Conservation (phyloP, 345 rosid species). For the Durio zibethinus region DNA sequence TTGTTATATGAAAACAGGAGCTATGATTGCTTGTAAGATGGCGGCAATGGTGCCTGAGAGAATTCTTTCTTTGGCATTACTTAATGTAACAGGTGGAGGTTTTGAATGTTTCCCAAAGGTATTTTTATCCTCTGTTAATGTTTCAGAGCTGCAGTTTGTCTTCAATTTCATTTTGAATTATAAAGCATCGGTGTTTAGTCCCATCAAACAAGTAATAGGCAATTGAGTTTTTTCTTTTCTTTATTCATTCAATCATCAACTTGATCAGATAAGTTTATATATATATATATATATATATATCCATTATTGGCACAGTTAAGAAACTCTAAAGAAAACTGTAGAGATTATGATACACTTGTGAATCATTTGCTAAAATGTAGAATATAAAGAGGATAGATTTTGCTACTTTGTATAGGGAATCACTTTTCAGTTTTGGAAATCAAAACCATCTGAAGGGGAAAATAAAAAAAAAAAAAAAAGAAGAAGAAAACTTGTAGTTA, state of each 20-base stretch:
- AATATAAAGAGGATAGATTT: background rate
- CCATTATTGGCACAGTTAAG: background rate
- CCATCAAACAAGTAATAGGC: background rate
- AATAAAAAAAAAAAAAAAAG: too few relatives aligned
- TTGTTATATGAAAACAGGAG: constrained; percentile 52
- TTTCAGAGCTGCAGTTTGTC: background rate
- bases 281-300: background rate
- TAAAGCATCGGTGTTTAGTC: background rate
- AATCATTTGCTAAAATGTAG: background rate
- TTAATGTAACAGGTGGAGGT: constrained; percentile 98
- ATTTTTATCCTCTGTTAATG: constrained; percentile 18
- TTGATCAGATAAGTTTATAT: background rate
- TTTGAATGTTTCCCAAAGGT: constrained; percentile 93
- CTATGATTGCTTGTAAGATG: constrained; percentile 92
- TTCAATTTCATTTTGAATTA: background rate
- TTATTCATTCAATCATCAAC: background rate
- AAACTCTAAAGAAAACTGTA: background rate
- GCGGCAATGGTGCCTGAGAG: constrained; percentile 85
- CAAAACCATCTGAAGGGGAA: background rate
- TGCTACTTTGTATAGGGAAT: background rate
- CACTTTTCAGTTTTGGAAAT: background rate
- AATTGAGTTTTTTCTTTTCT: background rate
- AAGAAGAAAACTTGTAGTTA: background rate
- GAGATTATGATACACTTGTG: background rate
- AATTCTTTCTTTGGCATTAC: constrained; percentile 77